Percentiles rank a stretch among this genome's conserved stretches.
phyloP scores from a whole-genome alignment of 2,329 filamentous ascomycete species.

The Claviceps sp. region DNA sequence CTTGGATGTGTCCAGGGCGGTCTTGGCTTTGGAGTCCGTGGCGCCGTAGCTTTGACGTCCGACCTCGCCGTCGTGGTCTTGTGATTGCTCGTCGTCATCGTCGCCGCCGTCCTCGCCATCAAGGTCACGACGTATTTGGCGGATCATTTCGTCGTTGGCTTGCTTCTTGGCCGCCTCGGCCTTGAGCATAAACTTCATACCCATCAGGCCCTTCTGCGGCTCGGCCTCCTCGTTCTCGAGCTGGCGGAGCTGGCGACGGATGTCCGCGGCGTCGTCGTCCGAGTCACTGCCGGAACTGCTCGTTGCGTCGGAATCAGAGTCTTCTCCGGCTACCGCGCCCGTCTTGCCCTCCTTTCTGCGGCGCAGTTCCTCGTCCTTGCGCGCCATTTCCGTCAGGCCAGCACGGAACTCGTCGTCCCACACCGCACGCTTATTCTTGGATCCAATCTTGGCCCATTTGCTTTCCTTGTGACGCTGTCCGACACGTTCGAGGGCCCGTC shows the following conservation, averaged over 20 bases:
- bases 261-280: slow-evolving; percentile 27
- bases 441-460: slow-evolving; percentile 81
- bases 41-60: slow-evolving; percentile 60
- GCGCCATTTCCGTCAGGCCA: slow-evolving; percentile 67
- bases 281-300: slow-evolving; percentile 43
- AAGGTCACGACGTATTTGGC: slow-evolving; percentile 57
- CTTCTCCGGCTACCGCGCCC: slow-evolving; percentile 21
- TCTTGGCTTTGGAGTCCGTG: slow-evolving; percentile 11
- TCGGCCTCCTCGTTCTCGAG: slow-evolving; percentile 33
- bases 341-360: slow-evolving; percentile 63
- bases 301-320: slow-evolving; percentile 39
- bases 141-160: slow-evolving; percentile 65
- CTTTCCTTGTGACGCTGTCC: slow-evolving; percentile 74
- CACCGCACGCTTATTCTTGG: slow-evolving; percentile 62
- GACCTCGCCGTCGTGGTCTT: slow-evolving; percentile 28
- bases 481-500: slow-evolving; percentile 72
- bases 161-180: slow-evolving; percentile 67
- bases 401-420: slow-evolving; percentile 82
- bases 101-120: slow-evolving; percentile 29
- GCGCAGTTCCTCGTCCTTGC: slow-evolving; percentile 69
- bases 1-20: slow-evolving; percentile 17
- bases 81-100: slow-evolving; percentile 17
- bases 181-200: slow-evolving; percentile 90
- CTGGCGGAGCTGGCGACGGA: slow-evolving; percentile 32
- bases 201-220: slow-evolving; percentile 55